These are phyloP conservation scores for Ophioceras dolichostomum DNA, from an alignment of 2,329 filamentous ascomycete species.

Conservation along the genomic window DNA sequence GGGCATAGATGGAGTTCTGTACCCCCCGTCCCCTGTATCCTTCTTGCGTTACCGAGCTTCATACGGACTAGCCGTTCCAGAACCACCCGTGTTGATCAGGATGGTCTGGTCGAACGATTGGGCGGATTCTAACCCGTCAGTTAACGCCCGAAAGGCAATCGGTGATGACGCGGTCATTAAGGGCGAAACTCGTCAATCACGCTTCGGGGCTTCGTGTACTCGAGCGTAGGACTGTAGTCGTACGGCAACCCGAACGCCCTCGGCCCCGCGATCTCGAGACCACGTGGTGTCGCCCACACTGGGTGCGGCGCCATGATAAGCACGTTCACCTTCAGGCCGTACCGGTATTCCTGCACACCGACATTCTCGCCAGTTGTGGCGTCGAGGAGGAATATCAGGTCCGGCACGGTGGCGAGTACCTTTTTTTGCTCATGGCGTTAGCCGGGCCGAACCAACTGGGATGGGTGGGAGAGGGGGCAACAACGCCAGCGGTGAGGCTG, in stretches of 20 bases:
- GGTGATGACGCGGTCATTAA: too few relatives aligned
- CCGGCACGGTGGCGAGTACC: constrained; percentile 40
- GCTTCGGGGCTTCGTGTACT: constrained; percentile 34
- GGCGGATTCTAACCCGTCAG: constrained; percentile 23
- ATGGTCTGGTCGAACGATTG: too few relatives aligned
- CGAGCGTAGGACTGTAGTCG: constrained; percentile 32
- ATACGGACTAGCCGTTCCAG: too few relatives aligned
- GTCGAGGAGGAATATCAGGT: constrained; percentile 43
- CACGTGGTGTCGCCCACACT: constrained; percentile 27
- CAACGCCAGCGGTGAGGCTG: not conserved
- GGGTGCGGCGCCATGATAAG: constrained; percentile 27
- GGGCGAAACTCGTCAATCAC: constrained; percentile 37
- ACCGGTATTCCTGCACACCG: constrained; percentile 43
- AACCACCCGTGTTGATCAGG: too few relatives aligned
- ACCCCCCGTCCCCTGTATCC: too few relatives aligned
- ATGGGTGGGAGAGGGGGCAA: too few relatives aligned
- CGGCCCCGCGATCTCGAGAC: constrained; percentile 36
- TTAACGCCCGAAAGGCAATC: too few relatives aligned
- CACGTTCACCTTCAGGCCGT: constrained; percentile 37
- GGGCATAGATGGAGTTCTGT: too few relatives aligned
- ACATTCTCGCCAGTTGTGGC: constrained; percentile 43
- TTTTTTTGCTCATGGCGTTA: too few relatives aligned
- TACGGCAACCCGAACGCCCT: constrained; percentile 34
- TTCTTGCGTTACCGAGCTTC: too few relatives aligned
- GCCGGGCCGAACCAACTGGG: too few relatives aligned